phyloP scores from a whole-genome alignment of 495 filamentous ascomycete species.

The Tuber borchii region DNA sequence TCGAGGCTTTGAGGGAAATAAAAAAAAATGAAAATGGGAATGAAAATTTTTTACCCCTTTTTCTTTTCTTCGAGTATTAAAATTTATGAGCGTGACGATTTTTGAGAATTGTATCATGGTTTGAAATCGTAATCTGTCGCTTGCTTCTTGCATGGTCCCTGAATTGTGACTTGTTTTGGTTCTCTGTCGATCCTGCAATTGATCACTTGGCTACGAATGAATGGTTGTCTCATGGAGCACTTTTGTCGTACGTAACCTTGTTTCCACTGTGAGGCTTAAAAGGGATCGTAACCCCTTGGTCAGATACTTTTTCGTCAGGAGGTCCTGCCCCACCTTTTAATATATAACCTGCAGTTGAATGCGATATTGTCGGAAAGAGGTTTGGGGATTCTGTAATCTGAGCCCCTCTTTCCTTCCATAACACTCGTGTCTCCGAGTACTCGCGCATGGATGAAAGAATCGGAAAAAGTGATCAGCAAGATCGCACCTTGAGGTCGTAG shows the following conservation, averaged over 20 bases:
- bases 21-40: too few relatives aligned
- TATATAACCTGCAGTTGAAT: background rate
- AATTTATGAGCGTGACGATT: too few relatives aligned
- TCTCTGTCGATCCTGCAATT: background rate
- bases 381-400: background rate
- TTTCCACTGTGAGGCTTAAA: background rate
- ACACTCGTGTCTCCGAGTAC: background rate
- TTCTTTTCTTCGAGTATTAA: too few relatives aligned
- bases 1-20: conserved; percentile 25
- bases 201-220: background rate
- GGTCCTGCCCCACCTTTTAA: background rate
- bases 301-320: background rate
- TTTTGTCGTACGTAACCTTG: background rate
- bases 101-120: too few relatives aligned
- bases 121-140: background rate
- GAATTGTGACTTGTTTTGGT: background rate
- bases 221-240: background rate
- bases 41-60: too few relatives aligned
- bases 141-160: background rate
- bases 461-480: too few relatives aligned
- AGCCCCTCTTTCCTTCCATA: background rate
- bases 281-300: background rate
- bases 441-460: too few relatives aligned
- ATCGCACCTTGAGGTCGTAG: too few relatives aligned
- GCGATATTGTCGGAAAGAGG: background rate